Base-by-base conservation (phyloP, 2,329 filamentous ascomycete species). In the Sclerotinia minor region DNA sequence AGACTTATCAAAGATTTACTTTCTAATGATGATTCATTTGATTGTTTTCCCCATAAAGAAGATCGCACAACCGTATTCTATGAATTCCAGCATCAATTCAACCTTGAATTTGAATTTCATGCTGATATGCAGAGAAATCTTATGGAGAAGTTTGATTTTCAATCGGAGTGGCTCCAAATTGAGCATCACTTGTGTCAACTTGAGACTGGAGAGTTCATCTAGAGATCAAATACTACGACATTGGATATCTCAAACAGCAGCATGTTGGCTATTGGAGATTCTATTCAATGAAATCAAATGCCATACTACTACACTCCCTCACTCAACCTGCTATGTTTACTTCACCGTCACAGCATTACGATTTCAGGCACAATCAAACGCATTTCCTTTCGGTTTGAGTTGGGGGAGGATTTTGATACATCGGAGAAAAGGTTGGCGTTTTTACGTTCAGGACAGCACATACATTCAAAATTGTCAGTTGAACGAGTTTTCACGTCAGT, bases 41-140 rank as follows among this genome's bases (percentile, higher is more conserved):
- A 65, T 5, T 58, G 49, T 50, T 68, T 67, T 29, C 65, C 67
- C 17, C 68, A 69, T 4, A 64, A 47, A 19, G 69, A 69, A n/a
- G 50, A 65, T 21, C 58, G 61, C 19, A 24, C 38, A 9, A 50
- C 67, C 9, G 68, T 75, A 29, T 44, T 70, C 2, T 29, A 38
- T 21, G 73, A 74, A 55, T 75, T 75, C 64, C 60, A 69, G 6
- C 26, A 69, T 13, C 74, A 75, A 63, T 75, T 73, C 55, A 47
- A 53, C 21, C 69, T 67, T 5, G 74, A 75, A 50, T 75, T 74
- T 32, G 45, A 47, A n/a, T 73, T 70, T 17, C 55, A 72, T 47
- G 44, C 68, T 24, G 29, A 57, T 4, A 67, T 64, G 64, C 58
- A 59, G 24, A 38, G 32, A 24, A 47, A 29, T 21, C 59, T 2